Evolutionary conservation across 371 early-diverging fungal species (phyloP), one percentile per base, ranked within the genome.

Genomic region (Syncephalastrum monosporum): DNA sequence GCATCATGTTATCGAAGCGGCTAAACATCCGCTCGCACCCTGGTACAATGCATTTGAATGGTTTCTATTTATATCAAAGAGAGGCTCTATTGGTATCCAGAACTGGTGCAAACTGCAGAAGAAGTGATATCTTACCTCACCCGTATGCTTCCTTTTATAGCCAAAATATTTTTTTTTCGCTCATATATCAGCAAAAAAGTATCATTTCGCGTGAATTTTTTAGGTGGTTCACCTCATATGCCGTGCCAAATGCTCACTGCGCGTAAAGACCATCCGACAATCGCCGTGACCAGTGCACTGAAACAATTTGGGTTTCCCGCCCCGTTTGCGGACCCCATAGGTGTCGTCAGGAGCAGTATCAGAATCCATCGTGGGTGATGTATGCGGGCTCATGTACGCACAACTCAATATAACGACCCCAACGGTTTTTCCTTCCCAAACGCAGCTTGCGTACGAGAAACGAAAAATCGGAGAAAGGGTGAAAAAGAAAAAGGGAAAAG

Each of bases 1-100:
- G 84, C 67, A 83, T 83, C 84, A 83, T 83, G 59, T 83, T 83
- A 63, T 83, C 84, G 47, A 79, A 82, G 1, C 84, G 79, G 55
- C 84, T 83, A 51, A 83, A 83, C 27, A 68, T 78, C 43, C 84
- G 69, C 43, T 70, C 74, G 45, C 84, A 83, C n/a, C 76, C 81
- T 14, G 77, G 70, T n/a, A 82, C 75, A 48, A 83, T 70, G 60
- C 84, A 83, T 57, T 72, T 74, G 64, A 78, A 83, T 5, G 84
- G 84, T 64, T 83, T 83, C 67, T 74, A 51, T 42, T 29, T 16
- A n/a, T 15, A 24, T 10, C 7, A 51, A 29, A 24, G 38, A n/a
- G n/a, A 25, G 10, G 10, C 38, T 5, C 51, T 14, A 14, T 50
- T n/a, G 27, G n/a, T 50, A n/a, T 6, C 4, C 6, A 25, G 5